Base-by-base conservation (phyloP, 2,329 filamentous ascomycete genomes). In the Pyricularia grisea region DNA sequence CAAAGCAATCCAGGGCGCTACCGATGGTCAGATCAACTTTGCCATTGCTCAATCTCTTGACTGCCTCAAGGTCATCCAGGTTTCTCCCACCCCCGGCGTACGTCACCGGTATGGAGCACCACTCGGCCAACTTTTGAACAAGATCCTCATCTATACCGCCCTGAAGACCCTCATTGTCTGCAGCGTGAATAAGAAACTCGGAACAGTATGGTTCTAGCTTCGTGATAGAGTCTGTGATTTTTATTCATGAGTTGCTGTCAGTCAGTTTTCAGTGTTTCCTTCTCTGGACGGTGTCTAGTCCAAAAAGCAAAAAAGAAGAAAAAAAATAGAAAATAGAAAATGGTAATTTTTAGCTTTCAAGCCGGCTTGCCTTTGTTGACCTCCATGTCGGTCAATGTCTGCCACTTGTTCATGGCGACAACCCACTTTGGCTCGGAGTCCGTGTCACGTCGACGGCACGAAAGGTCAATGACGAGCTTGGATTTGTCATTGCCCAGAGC, bases 381-480 rank as follows among this genome's bases (percentile, higher is more conserved):
- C 77, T 97, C 93, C 89, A 97, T 97, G 75, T 97, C 92, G 1
- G 95, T 98, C 69, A 98, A 90, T 1, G 93, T 97, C 83, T 98
- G 95, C 95, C 95, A 99, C 79, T 97, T 97, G 79, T 99, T 92
- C 90, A 97, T 99, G 69, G 95, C 94, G n/a, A 99, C 95, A 75
- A 92, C 93, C 95, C 95, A 99, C 58, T 83, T 90, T 69, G 90
- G 83, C 3, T 84, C 81, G 55, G 85, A 91, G 70, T 42, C 63
- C 1, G 42, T 50, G 30, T 33, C 55, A 5, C 61, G 64, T 6
- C 89, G 85, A 67, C 95, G 88, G 77, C 95, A 99, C 79, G 93
- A 97, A 28, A 99, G 86, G 77, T 99, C 95, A 77, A 99, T 94
- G 73, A 99, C 94, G 66, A 99, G 87, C 79, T 92, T 95, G 66